Conservation (phyloP, 192 early-diverging fungal genomes). For the Umbelopsis sp. region DNA sequence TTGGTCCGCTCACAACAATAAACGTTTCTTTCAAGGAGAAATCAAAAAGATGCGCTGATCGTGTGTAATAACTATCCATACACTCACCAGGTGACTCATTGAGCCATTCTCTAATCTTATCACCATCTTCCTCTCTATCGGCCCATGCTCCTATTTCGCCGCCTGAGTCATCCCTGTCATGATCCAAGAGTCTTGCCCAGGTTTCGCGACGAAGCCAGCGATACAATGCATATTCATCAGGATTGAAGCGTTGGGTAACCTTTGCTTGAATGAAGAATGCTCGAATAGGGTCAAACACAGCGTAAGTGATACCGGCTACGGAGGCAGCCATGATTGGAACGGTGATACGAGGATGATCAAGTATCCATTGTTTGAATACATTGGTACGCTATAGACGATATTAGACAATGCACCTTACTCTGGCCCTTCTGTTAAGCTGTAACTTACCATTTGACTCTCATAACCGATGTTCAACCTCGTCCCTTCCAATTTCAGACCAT, state of each 20-base stretch:
- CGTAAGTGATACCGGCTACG: constrained; percentile 77
- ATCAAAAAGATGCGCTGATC: constrained; percentile 5
- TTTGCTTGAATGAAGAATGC: constrained; percentile 88
- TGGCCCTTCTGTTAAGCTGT: not conserved
- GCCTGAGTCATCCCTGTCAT: constrained; percentile 33
- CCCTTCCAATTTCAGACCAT: constrained; percentile 73
- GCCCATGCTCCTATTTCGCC: constrained; percentile 46
- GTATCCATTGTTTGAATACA: constrained; percentile 63
- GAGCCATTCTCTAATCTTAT: constrained; percentile 59
- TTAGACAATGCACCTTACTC: not conserved
- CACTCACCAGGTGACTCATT: constrained; percentile 55
- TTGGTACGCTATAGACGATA: constrained; percentile 49
- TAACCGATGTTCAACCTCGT: constrained; percentile 67
- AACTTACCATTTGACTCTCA: constrained; percentile 53
- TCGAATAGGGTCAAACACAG: constrained; percentile 91
- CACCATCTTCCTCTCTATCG: constrained; percentile 60
- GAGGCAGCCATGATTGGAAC: constrained; percentile 78
- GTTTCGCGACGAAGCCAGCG: constrained; percentile 63
- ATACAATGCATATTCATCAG: constrained; percentile 62
- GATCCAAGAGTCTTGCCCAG: constrained; percentile 43
- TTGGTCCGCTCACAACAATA: constrained; percentile 82
- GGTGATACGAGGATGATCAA: constrained; percentile 75
- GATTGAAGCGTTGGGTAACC: constrained; percentile 78
- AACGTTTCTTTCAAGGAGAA: constrained; percentile 65
- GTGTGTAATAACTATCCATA: not conserved